Evolutionary conservation across 495 filamentous ascomycete genomes (phyloP).

Genomic region (Penicillium herquei): DNA sequence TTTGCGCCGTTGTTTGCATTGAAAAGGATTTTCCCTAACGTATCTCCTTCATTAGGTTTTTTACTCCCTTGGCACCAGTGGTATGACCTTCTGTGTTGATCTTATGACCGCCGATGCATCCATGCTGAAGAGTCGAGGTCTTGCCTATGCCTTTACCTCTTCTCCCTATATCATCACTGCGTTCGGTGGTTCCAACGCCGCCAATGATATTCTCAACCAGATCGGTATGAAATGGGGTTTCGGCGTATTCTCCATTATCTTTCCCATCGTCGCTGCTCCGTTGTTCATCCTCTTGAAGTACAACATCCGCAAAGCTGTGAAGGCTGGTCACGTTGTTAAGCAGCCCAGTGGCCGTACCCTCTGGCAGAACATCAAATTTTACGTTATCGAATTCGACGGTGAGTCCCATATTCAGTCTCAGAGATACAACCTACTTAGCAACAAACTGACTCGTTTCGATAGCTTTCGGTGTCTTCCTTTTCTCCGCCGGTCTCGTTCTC

Average conservation of each 20-base stretch:
- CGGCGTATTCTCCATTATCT: slow-evolving; percentile 56
- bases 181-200: slow-evolving; percentile 28
- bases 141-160: slow-evolving; percentile 56
- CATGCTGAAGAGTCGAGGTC: slow-evolving; percentile 53
- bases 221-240: slow-evolving; percentile 58
- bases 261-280: slow-evolving; percentile 51
- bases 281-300: slow-evolving; percentile 43
- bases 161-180: slow-evolving; percentile 52
- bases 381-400: slow-evolving; percentile 56
- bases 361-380: slow-evolving; percentile 43
- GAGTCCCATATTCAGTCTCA: slow-evolving; percentile 9
- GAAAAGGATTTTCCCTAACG: neutral
- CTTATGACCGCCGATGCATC: slow-evolving; percentile 63
- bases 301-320: slow-evolving; percentile 54
- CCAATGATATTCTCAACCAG: slow-evolving; percentile 42
- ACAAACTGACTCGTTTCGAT: neutral
- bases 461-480: slow-evolving; percentile 49
- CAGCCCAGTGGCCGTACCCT: slow-evolving; percentile 37
- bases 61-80: slow-evolving; percentile 53
- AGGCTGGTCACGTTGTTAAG: slow-evolving; percentile 26
- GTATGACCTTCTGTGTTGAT: slow-evolving; percentile 51
- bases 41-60: slow-evolving; percentile 26
- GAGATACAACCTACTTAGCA: neutral
- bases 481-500: slow-evolving; percentile 53
- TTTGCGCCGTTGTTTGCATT: neutral